Evolutionary conservation across 306 rosid species (phyloP).

Genomic region (Dryas alaskensis): DNA sequence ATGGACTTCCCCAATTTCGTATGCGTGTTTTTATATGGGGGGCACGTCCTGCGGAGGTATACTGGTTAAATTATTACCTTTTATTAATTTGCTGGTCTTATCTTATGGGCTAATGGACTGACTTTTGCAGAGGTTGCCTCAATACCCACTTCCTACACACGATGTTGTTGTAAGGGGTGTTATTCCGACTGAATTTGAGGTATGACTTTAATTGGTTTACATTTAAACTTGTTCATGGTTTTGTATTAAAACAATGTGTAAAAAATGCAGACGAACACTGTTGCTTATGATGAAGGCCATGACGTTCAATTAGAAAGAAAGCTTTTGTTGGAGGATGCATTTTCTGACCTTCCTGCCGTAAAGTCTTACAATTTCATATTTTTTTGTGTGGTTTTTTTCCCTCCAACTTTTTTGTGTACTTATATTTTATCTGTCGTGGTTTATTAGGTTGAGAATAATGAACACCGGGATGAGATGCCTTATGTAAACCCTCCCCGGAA

Average conservation of each 20-base stretch:
- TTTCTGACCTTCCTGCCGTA: constrained; percentile 79
- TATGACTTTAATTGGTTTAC: not conserved
- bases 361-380: not conserved
- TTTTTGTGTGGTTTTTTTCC: not conserved
- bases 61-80: not conserved
- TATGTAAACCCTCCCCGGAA: constrained; percentile 42
- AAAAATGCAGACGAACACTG: constrained; percentile 47
- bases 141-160: constrained; percentile 78
- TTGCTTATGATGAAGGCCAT: constrained; percentile 55
- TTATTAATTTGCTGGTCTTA: not conserved
- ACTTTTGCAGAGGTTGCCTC: constrained; percentile 62
- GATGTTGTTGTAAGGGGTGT: constrained; percentile 68
- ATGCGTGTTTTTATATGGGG: constrained; percentile 90
- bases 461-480: constrained; percentile 47
- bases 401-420: not conserved
- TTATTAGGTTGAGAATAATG: constrained; percentile 53
- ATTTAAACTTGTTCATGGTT: not conserved
- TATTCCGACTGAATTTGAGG: constrained; percentile 74
- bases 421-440: not conserved
- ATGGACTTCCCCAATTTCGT: constrained; percentile 79
- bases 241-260: not conserved
- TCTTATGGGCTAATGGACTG: not conserved
- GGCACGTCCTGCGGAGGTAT: constrained; percentile 55
- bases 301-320: constrained; percentile 32
- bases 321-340: constrained; percentile 63